Base-by-base conservation (phyloP, 192 early-diverging fungal genomes). In the Backusella morwellensis region DNA sequence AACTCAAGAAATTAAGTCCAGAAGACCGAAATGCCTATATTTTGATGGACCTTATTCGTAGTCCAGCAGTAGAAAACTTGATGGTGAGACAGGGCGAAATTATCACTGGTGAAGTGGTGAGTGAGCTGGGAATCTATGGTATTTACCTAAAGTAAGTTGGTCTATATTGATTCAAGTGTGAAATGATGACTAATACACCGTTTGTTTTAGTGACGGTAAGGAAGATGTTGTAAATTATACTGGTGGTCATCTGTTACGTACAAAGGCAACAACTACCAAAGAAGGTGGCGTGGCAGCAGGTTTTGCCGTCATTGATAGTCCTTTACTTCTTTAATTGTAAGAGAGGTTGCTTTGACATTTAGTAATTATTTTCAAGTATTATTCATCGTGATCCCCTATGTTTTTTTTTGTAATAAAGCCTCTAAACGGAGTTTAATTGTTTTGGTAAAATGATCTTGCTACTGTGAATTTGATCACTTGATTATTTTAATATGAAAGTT, bases 251-350 rank as follows among this genome's bases (percentile, higher is more conserved):
- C 87, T 99, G 70, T 85, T 99, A 59, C 92, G 98, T 70, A 97
- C 98, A 23, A 99, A 99, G 81, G 88, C 88, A 0, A 85, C 88
- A 14, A 90, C 91, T 63, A 91, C 92, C 3, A 91, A 95, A 63
- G 98, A 99, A 82, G 98, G 98, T 23, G 98, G 98, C 15, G 97
- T 99, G 4, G 97, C 97, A 0, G 94, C 95, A 40, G 98, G 98
- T 73, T 97, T 93, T 87, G 92, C 93, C 32, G 97, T 98, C 14
- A 91, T 98, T 80, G 95, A 97, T 79, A 93, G 92, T 71, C 91
- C 93, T 32, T 78, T 96, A 36, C 83, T 97, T 35, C 9, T 68
- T n/a, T 74, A 63, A 72, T 70, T 63, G 9, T 63, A 63, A 63
- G 7, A 29, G 26, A 29, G 23, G 8, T 3, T 23, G 2, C 6